These are phyloP conservation scores for Triticum monococcum DNA, from an alignment of 176 grass and related monocot genomes.

Conservation along the genomic window DNA sequence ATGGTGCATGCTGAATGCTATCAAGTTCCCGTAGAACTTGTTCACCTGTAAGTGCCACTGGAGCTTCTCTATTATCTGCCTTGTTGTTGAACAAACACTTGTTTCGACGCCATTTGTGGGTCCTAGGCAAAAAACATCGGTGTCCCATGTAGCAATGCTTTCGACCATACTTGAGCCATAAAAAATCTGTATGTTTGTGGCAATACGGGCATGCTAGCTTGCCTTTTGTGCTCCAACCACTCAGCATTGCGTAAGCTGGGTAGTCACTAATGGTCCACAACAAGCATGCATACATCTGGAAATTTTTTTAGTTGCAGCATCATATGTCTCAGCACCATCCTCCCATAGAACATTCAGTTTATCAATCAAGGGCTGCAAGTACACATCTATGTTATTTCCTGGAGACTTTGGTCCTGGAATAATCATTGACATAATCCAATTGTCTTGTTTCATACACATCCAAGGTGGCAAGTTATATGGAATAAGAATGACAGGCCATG, in stretches of 20 bases:
- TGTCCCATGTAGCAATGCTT: constrained; percentile 9
- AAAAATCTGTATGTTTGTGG: background rate
- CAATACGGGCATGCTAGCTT: background rate
- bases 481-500: background rate
- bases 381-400: too few species aligned
- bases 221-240: background rate
- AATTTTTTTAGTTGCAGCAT: too few species aligned
- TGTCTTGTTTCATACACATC: too few species aligned
- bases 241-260: background rate
- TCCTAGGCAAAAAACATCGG: background rate
- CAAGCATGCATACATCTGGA: background rate
- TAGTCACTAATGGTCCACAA: constrained; percentile 1
- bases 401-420: too few species aligned
- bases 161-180: background rate
- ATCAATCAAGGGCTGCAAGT: too few species aligned
- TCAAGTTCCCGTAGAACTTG: background rate
- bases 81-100: background rate
- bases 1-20: background rate
- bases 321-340: too few species aligned
- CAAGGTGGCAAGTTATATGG: too few species aligned
- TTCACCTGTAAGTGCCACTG: background rate
- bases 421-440: too few species aligned
- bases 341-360: too few species aligned
- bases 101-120: background rate
- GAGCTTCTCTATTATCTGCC: background rate